A percentile compares a stretch with the other conserved stretches of the same genome.
Evolutionary conservation across 73 alveolate species (phyloP).

Genomic region (Paramecium biaurelia): DNA sequence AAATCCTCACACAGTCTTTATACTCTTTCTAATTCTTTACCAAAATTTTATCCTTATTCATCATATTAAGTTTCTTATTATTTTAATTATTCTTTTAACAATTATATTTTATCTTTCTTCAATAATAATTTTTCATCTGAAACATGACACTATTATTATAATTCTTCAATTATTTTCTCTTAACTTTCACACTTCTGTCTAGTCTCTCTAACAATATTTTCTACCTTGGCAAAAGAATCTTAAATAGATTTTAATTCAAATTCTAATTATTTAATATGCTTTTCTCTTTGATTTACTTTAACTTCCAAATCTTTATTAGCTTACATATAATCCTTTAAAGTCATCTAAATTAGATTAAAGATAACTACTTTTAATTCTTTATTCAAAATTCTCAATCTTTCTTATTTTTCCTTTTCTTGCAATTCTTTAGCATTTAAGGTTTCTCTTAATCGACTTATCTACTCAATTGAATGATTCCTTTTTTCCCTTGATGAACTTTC

Average conservation of each 20-base stretch:
- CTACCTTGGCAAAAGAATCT: background rate
- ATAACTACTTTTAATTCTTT: conserved; percentile 18
- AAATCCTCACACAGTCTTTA: conserved; percentile 25
- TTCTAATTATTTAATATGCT: conserved; percentile 28
- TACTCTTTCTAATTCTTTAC: conserved; percentile 31
- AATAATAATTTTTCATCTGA: background rate
- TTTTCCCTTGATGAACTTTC: conserved; percentile 27
- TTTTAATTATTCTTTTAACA: background rate
- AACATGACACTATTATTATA: background rate
- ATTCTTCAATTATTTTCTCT: conserved; percentile 2
- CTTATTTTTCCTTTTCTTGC: conserved; percentile 30
- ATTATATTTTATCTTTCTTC: background rate
- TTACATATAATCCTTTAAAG: conserved; percentile 35
- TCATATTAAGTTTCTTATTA: background rate
- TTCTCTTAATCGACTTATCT: conserved; percentile 5
- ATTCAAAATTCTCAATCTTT: conserved; percentile 8
- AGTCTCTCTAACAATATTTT: background rate
- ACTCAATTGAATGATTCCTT: conserved; percentile 23
- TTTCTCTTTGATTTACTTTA: background rate
- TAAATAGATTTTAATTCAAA: background rate
- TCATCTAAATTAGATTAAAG: background rate
- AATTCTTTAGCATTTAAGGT: conserved; percentile 45
- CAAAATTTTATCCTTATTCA: conserved; percentile 31
- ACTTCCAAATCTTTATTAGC: conserved; percentile 15
- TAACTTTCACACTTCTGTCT: background rate